A percentile compares a stretch with the other conserved stretches of the same genome.
Evolutionary conservation across 768 basidiomycete species (phyloP).

Genomic region (Calvatia gigantea): DNA sequence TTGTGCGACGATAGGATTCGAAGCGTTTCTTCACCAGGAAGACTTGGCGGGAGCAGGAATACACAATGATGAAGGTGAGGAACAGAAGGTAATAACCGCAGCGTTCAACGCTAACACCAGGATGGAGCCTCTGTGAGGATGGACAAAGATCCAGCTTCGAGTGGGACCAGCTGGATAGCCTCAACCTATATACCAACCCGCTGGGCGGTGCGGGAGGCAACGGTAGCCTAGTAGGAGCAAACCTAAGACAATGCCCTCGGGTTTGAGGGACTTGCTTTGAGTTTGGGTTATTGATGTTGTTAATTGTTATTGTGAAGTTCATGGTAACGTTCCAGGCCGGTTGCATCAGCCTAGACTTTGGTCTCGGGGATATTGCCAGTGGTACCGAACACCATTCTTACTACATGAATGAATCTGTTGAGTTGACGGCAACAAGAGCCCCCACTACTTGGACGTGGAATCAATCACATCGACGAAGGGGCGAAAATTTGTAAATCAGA

Average conservation of each 20-base stretch:
- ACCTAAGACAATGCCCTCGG: neutral
- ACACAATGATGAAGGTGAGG: neutral
- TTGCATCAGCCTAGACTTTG: too few relatives aligned
- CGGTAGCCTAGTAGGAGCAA: neutral
- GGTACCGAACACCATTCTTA: too few relatives aligned
- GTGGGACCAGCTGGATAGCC: neutral
- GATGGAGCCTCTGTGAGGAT: neutral
- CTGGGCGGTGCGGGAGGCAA: neutral
- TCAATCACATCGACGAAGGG: too few relatives aligned
- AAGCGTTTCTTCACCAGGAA: neutral
- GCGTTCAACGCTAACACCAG: neutral
- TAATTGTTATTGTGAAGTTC: too few relatives aligned
- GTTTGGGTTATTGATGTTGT: neutral
- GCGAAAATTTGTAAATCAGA: too few relatives aligned
- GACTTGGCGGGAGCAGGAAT: neutral
- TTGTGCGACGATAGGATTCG: neutral
- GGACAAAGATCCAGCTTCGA: conserved; percentile 3
- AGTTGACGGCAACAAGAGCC: too few relatives aligned
- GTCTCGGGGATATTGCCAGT: too few relatives aligned
- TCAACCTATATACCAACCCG: neutral
- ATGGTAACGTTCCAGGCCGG: too few relatives aligned
- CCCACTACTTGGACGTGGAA: too few relatives aligned
- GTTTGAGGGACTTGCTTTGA: neutral
- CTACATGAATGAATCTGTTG: too few relatives aligned
- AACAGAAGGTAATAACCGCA: neutral